phyloP scores from a whole-genome alignment of 2,329 filamentous ascomycete genomes.

The Colletotrichum brevisporum region DNA sequence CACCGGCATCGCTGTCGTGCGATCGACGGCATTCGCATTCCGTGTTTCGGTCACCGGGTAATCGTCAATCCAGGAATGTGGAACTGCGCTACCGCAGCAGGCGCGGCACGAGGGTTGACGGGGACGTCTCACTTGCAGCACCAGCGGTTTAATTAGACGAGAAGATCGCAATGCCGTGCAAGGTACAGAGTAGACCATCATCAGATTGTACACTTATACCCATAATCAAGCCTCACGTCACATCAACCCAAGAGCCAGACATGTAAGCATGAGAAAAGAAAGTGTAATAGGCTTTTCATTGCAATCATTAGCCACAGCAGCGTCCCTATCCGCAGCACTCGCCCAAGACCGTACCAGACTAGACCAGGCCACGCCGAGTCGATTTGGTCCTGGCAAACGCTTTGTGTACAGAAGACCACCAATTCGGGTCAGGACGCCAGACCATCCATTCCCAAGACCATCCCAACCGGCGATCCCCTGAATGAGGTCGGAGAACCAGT shows the following conservation, averaged over 20 bases:
- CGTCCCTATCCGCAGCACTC: slow-evolving; percentile 14
- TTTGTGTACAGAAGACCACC: slow-evolving; percentile 23
- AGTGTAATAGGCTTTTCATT: slow-evolving; percentile 13
- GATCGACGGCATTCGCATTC: neutral
- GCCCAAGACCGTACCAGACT: neutral
- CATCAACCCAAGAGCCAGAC: neutral
- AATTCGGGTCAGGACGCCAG: slow-evolving; percentile 18
- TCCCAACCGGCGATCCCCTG: slow-evolving; percentile 4
- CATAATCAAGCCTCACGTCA: neutral
- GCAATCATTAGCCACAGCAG: slow-evolving; percentile 19
- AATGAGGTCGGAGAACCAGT: slow-evolving; percentile 11
- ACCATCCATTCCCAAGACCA: slow-evolving; percentile 6
- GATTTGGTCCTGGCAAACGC: slow-evolving; percentile 1
- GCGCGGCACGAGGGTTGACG: slow-evolving; percentile 8
- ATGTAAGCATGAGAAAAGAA: neutral
- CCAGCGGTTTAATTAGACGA: neutral
- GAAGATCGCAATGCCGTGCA: no score
- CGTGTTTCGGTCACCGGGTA: neutral
- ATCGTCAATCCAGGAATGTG: slow-evolving; percentile 18
- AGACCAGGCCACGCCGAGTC: slow-evolving; percentile 10
- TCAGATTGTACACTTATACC: neutral
- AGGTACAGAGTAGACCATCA: neutral
- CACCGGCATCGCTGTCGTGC: neutral
- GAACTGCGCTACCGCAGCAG: neutral
- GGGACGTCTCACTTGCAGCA: slow-evolving; percentile 2